phyloP scores from a whole-genome alignment of 768 basidiomycete genomes.

The Xerocomus brunneocitrinus region DNA sequence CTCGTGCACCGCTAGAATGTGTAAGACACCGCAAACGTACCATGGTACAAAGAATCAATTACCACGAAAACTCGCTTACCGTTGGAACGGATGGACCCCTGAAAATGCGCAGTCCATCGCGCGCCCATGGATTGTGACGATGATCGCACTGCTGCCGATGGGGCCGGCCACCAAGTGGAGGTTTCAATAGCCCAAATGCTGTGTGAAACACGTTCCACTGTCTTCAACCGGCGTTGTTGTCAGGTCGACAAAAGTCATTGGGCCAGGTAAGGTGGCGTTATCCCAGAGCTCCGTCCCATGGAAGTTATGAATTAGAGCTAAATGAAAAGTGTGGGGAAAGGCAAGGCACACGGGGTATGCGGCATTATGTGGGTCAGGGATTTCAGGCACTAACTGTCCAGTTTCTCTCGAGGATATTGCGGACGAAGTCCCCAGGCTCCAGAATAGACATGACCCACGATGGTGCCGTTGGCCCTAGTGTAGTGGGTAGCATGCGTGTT shows the following conservation, averaged over 20 bases:
- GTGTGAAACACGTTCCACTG: constrained; percentile 1
- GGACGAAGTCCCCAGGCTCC: not conserved
- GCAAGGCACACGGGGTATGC: not conserved
- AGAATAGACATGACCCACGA: not conserved
- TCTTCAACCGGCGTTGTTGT: not conserved
- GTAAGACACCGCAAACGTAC: not conserved
- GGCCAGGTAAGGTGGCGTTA: not conserved
- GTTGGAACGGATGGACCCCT: not conserved
- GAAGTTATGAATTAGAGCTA: not conserved
- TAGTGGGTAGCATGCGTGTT: too few relatives aligned
- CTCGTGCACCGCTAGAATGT: not conserved
- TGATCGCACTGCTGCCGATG: not conserved
- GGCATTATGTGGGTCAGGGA: not conserved
- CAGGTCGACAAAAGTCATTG: constrained; percentile 3
- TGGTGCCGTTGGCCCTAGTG: not conserved
- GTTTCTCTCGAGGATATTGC: constrained; percentile 1
- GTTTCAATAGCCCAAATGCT: not conserved
- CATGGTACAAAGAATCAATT: not conserved
- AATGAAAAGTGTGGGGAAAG: constrained; percentile 12
- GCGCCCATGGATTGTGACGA: not conserved
- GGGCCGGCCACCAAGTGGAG: not conserved
- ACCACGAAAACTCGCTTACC: not conserved
- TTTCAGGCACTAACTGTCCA: not conserved
- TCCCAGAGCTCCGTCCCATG: constrained; percentile 1
- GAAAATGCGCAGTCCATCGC: not conserved